These are phyloP conservation scores for Mortierella sp. DNA, from an alignment of 371 early-diverging fungal species.

Conservation along the genomic window DNA sequence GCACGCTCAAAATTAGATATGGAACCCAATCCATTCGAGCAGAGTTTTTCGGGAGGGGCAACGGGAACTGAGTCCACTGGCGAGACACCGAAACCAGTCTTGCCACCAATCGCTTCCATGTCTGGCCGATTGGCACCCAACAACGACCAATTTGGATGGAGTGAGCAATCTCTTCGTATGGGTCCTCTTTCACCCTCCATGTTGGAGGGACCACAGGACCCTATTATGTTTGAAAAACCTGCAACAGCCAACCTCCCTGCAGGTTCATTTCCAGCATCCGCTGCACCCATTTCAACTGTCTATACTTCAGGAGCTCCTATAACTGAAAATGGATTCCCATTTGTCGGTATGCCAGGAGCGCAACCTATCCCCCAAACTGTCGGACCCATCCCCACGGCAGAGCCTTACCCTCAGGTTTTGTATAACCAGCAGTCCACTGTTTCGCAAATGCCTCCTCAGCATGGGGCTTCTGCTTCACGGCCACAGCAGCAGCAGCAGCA, in stretches of 20 bases:
- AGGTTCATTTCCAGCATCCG: constrained; percentile 20
- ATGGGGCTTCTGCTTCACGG: not conserved
- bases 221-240: constrained; percentile 48
- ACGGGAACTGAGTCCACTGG: constrained; percentile 29
- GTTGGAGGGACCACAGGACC: constrained; percentile 73
- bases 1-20: constrained; percentile 73
- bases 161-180: constrained; percentile 71
- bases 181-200: constrained; percentile 84
- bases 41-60: constrained; percentile 74
- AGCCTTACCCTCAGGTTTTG: constrained; percentile 19
- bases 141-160: constrained; percentile 68
- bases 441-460: constrained; percentile 10
- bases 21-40: constrained; percentile 91
- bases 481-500: constrained; percentile 9
- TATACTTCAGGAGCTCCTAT: constrained; percentile 45
- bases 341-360: constrained; percentile 25
- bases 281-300: constrained; percentile 20
- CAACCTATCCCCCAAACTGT: constrained; percentile 10
- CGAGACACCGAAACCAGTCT: constrained; percentile 32
- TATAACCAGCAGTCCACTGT: constrained; percentile 21
- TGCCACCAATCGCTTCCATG: constrained; percentile 53
- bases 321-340: constrained; percentile 48
- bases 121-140: constrained; percentile 57
- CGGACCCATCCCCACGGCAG: constrained; percentile 23
- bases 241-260: constrained; percentile 7